Evolutionary conservation across 352 stramenopile species (phyloP), one percentile per base, ranked within the genome.

Genomic region (Phytophthora palmivora): DNA sequence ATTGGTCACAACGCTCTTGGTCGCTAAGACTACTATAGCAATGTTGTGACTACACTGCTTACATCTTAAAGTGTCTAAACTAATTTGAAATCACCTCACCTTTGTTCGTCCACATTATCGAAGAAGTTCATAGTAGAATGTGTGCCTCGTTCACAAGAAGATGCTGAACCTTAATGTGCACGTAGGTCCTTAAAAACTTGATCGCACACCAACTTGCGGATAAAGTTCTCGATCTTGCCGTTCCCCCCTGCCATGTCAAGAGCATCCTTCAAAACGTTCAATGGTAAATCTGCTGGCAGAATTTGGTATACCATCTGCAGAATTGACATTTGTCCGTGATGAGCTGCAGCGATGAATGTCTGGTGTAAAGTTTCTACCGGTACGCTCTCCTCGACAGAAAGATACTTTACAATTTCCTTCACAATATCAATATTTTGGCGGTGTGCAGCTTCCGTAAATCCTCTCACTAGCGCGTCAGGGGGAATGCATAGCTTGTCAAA

Each of bases 181-280:
- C 24, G 3, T 28, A 6, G 30, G 11, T 32, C 41, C 19, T 53
- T 21, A 26, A 44, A 54, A 1, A 54, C 19, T n/a, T 54, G 46
- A 10, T 54, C 19, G 9, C 32, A 44, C 10, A 34, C 46, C 6
- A 54, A n/a, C 14, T 33, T 54, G 16, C 32, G 46, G 32, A 54
- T 44, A 3, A 44, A 44, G 12, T 2, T 34, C 36, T 54, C 18
- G 2, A 54, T 54, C 33, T 54, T 44, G 32, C 15, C 19, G 32
- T 54, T 54, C 6, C 32, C 46, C 3, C 46, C 19, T n/a, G 46
- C 18, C 19, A 21, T 32, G n/a, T 54, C 46, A 7, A 44, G 46
- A 8, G 32, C 19, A 22, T 43, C 15, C 12, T 54, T 54, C 46
- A 54, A 22, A 3, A 54, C 46, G 15, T 19, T 14, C 6, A 53